Conservation (phyloP, 352 stramenopile species). For the Phytophthora podocarpi region DNA sequence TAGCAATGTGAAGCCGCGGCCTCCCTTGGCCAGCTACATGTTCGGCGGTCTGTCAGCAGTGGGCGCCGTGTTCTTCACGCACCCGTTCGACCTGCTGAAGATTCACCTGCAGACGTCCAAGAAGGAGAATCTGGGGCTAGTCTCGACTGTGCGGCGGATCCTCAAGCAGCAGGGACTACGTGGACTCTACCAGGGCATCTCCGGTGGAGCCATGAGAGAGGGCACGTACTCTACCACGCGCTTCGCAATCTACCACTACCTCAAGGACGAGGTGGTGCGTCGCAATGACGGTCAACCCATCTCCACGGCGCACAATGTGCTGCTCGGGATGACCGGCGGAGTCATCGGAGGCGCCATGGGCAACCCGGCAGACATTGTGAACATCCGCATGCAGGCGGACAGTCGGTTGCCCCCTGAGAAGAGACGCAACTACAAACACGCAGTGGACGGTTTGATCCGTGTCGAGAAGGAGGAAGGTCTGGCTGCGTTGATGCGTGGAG, state of each 20-base stretch:
- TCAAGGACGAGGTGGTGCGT: slow-evolving; percentile 78
- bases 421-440: slow-evolving; percentile 85
- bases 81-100: slow-evolving; percentile 86
- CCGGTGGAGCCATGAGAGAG: slow-evolving; percentile 76
- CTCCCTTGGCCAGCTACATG: slow-evolving; percentile 68
- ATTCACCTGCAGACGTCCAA: slow-evolving; percentile 84
- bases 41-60: slow-evolving; percentile 84
- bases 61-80: slow-evolving; percentile 85
- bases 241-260: slow-evolving; percentile 84
- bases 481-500: slow-evolving; percentile 62
- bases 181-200: slow-evolving; percentile 85
- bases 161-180: slow-evolving; percentile 65
- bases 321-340: slow-evolving; percentile 71
- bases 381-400: slow-evolving; percentile 87
- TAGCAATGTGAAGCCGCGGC: slow-evolving; percentile 25
- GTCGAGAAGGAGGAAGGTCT: slow-evolving; percentile 73
- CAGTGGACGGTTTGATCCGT: slow-evolving; percentile 69
- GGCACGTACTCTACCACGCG: slow-evolving; percentile 87
- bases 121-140: slow-evolving; percentile 67
- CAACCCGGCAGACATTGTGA: slow-evolving; percentile 84
- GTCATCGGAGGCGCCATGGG: slow-evolving; percentile 69
- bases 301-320: slow-evolving; percentile 70
- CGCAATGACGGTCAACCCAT: slow-evolving; percentile 70
- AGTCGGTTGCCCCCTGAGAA: slow-evolving; percentile 60
- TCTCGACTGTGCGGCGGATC: slow-evolving; percentile 56